Evolutionary conservation across 805 yeast genomes (phyloP), one percentile per base, ranked within the genome.

Genomic region (Starmerella apicola): DNA sequence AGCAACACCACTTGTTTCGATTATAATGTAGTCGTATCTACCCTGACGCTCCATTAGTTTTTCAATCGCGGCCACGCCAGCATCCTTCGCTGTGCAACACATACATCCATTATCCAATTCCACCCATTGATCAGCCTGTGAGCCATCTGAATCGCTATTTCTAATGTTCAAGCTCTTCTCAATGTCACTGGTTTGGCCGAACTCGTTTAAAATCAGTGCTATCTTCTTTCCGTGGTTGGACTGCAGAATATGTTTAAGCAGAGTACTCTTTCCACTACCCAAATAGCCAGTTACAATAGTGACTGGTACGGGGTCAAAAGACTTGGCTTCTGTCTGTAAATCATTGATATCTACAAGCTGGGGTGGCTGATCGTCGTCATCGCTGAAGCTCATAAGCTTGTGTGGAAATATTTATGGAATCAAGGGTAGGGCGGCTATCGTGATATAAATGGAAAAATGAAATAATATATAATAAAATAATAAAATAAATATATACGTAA

Each of bases 61-160:
- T 58, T 91, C 98, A 39, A 91, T 85, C 0, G 98, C 98, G 31
- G 80, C 69, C 1, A 91, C 96, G 4, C 98, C 98, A 41, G 78
- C 81, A 57, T 86, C 96, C 56, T 84, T 85, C 25, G 93, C 94
- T 0, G 97, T 82, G 55, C 98, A 91, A 57, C 98, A 91, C 29
- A 91, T 66, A 59, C 98, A 91, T 1, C 98, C 98, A 55, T 91
- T 91, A 1, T 95, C 97, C 25, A 91, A 64, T 57, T 91, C 98
- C 3, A 91, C 66, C 98, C 98, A 91, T 54, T 91, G 96, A 52
- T 85, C 82, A 37, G 81, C 78, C 2, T 75, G 63, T 3, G 67
- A 62, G 24, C 69, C 72, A 37, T 68, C 66, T 19, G 42, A 39
- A 24, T 44, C 16, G 13, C 25, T 33, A 24, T 37, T 37, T 16